These are phyloP conservation scores for Erodium maritimum DNA, from an alignment of 345 rosid species.

Conservation along the genomic window DNA sequence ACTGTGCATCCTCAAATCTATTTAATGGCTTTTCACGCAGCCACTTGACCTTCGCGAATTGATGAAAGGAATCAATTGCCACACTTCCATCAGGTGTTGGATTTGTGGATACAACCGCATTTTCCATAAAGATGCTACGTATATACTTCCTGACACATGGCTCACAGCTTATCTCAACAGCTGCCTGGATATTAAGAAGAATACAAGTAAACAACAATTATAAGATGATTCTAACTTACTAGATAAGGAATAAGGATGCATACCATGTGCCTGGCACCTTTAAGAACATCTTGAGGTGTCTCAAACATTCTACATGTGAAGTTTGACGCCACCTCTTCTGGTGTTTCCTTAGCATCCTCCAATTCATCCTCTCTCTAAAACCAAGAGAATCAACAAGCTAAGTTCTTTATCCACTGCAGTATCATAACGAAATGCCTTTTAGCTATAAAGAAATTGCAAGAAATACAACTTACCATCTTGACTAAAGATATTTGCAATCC, in stretches of 20 bases:
- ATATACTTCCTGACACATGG: conserved; percentile 74
- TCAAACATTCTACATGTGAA: conserved; percentile 90
- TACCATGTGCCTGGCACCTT: conserved; percentile 99
- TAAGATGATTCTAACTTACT: neutral
- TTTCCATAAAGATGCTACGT: conserved; percentile 60
- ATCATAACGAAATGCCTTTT: too few relatives aligned
- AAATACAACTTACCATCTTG: conserved; percentile 45
- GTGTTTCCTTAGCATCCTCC: conserved; percentile 94
- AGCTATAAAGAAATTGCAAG: neutral
- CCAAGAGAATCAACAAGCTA: conserved; percentile 8
- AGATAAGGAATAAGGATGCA: neutral
- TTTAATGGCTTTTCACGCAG: conserved; percentile 83
- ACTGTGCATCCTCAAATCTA: conserved; percentile 78
- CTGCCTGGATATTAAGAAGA: conserved; percentile 43
- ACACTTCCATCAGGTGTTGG: conserved; percentile 78
- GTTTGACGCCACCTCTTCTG: conserved; percentile 87
- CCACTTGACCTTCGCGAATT: conserved; percentile 82
- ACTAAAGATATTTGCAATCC: conserved; percentile 61
- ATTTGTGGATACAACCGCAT: conserved; percentile 77
- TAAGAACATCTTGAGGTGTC: conserved; percentile 80
- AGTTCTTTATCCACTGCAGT: too few relatives aligned
- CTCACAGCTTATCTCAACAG: conserved; percentile 94
- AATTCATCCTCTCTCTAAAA: conserved; percentile 46
- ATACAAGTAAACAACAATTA: conserved; percentile 2
- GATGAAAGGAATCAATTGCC: conserved; percentile 86